Evolutionary conservation across 2,329 filamentous ascomycete genomes (phyloP), one percentile per base, ranked within the genome.

Genomic region (Macrophomina phaseolina): DNA sequence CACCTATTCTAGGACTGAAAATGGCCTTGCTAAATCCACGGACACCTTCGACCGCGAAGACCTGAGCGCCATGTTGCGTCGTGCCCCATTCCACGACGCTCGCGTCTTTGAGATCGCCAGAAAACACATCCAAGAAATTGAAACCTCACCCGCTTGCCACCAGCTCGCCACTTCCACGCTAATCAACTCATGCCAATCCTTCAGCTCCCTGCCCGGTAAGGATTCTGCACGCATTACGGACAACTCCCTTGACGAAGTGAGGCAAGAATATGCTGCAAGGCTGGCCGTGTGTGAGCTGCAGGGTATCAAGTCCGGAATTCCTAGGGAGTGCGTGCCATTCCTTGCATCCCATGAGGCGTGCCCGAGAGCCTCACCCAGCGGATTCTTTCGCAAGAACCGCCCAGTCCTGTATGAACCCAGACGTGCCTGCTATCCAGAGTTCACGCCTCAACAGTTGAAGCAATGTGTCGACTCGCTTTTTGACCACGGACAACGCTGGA

Each of bases 261-360:
- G 84, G 69, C 86, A 86, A 4, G 80, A 87, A 38, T 90, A 89
- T 69, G 87, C 88, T 2, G 85, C 85, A 8, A 84, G 87, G 52
- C 80, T 90, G 16, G 87, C 89, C 11, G 80, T 89, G 8, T 91
- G 89, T 70, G 88, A 90, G 71, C 80, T 90, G 7, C 79, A 81
- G 11, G 83, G 82, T 23, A 84, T 86, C 2, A 81, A 82, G 11
- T 80, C 83, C 16, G 66, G 75, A 2, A 77, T 86, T 45, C 87
- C 88, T 2, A 67, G 76, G 3, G 71, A 82, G 30, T 91, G 89
- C 70, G 71, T 77, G 18, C 76, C 82, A 1, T 81, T 89, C 40
- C 76, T 82, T 7, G 80, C 81, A 4, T 77, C 79, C 6, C 71
- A 75, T 0, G 70, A 76, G 68, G 76, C 69, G 68, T 77, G 72